Evolutionary conservation across 2,329 filamentous ascomycete species (phyloP), one percentile per base, ranked within the genome.

Genomic region (Diaporthe caulivora): DNA sequence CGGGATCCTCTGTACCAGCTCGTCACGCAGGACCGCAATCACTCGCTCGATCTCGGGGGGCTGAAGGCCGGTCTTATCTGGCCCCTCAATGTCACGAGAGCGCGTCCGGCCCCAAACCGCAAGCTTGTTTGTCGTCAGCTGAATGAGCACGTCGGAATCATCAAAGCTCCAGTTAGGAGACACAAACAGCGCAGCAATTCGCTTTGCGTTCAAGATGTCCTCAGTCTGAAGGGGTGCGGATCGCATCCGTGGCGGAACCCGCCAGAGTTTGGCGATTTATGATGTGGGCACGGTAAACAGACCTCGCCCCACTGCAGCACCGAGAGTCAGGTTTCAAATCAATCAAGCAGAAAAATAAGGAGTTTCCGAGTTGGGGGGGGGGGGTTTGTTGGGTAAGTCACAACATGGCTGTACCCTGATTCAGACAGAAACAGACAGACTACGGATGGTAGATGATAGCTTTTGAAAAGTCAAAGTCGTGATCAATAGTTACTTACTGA

Each of bases 91-190:
- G 18, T 62, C 58, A 21, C 40, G 58, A 47, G 58, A 62, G 31
- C 58, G 40, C 58, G 58, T 47, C 58, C 58, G 47, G 18, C 58
- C 26, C 58, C 58, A 47, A 13, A 40, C 58, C 17, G 58, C 40
- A 15, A 64, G 44, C 58, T 42, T 31, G 40, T 64, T 64, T n/a
- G 58, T 47, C 17, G 40, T 64, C 24, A 64, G 26, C 18, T 64
- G 40, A 1, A 64, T 47, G 2, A 31, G 24, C 40, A 64, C 40
- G 26, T 64, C 40, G n/a, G 40, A 24, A 3, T 31, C 58, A 17
- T 64, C 40, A 3, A 26, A 24, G 5, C 15, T 26, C 58, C 40
- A 64, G 8, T 31, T 31, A 8, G 42, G 17, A 62, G 58, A 62
- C 24, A 62, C 58, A 18, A 62, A 62, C 58, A 62, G 17, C 26